Percentiles rank a stretch among this genome's conserved stretches.
phyloP scores from a whole-genome alignment of 2,329 filamentous ascomycete genomes.

The Graphilbum fragrans region DNA sequence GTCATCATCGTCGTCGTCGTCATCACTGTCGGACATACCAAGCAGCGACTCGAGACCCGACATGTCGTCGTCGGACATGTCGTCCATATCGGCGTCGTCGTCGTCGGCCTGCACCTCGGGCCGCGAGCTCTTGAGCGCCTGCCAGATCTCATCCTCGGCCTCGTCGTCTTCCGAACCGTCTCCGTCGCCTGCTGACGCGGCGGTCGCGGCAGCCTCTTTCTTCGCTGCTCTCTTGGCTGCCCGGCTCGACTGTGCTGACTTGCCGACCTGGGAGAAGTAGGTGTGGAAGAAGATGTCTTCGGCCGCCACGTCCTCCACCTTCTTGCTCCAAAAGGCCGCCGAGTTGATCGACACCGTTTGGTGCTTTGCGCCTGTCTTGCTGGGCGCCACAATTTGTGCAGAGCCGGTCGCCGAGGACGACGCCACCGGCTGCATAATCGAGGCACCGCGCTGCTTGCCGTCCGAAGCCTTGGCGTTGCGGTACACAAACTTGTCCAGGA shows the following conservation, averaged over 20 bases:
- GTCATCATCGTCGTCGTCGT: constrained; percentile 23
- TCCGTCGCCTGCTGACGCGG: constrained; percentile 47
- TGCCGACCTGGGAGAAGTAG: constrained; percentile 74
- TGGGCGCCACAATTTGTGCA: constrained; percentile 43
- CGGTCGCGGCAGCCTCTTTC: constrained; percentile 53
- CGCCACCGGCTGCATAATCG: constrained; percentile 89
- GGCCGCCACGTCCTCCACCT: constrained; percentile 71
- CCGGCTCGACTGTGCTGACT: constrained; percentile 41
- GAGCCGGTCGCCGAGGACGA: constrained; percentile 26
- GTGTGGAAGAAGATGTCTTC: constrained; percentile 98
- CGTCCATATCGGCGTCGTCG: constrained; percentile 34
- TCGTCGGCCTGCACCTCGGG: constrained; percentile 32
- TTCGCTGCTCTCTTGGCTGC: constrained; percentile 32
- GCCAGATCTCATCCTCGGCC: constrained; percentile 22
- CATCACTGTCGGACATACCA: constrained; percentile 22
- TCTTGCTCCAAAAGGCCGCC: constrained; percentile 84
- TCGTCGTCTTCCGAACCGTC: constrained; percentile 47
- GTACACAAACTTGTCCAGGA: constrained; percentile 98
- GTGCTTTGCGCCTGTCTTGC: constrained; percentile 26
- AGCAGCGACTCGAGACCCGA: constrained; percentile 14
- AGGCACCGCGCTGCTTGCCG: constrained; percentile 53
- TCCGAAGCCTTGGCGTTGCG: constrained; percentile 65
- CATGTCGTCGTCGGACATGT: constrained; percentile 26
- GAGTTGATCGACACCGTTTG: constrained; percentile 53
- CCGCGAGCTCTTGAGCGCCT: constrained; percentile 20